Evolutionary conservation across 2,329 filamentous ascomycete species (phyloP).

Genomic region (Penicillium fuscoglaucum): DNA sequence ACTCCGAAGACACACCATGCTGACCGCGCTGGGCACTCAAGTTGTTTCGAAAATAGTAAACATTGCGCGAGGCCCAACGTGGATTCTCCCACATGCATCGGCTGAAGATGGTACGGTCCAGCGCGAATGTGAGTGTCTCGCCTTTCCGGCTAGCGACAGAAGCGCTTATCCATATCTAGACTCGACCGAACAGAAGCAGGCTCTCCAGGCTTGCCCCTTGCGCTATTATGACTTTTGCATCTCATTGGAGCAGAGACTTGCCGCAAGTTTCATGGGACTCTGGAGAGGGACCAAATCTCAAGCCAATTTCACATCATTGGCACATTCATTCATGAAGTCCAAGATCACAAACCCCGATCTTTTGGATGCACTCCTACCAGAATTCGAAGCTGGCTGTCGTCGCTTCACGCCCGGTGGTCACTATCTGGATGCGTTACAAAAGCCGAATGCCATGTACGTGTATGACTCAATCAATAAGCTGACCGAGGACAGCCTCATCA

Average conservation of each 20-base stretch:
- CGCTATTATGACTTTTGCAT: slow-evolving; percentile 8
- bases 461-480: slow-evolving; percentile 4
- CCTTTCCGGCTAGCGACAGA: too few relatives aligned
- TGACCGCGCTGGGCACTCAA: not conserved
- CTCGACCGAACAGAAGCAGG: slow-evolving; percentile 1
- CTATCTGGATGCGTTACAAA: slow-evolving; percentile 10
- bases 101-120: slow-evolving; percentile 5
- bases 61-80: slow-evolving; percentile 8
- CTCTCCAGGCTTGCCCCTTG: not conserved
- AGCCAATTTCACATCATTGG: slow-evolving; percentile 4
- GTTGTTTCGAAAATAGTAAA: slow-evolving; percentile 6
- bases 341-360: slow-evolving; percentile 4
- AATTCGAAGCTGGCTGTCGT: slow-evolving; percentile 14
- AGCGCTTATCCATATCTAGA: not conserved
- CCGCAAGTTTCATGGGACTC: slow-evolving; percentile 5
- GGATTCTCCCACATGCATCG: slow-evolving; percentile 9
- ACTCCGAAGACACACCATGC: not conserved
- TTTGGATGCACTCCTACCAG: not conserved
- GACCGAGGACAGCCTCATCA: slow-evolving; percentile 8
- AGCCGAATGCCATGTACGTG: slow-evolving; percentile 6
- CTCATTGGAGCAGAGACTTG: slow-evolving; percentile 2
- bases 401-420: slow-evolving; percentile 10
- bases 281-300: slow-evolving; percentile 9
- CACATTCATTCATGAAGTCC: slow-evolving; percentile 9
- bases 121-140: slow-evolving; percentile 6